Evolutionary conservation across 2,329 filamentous ascomycete species (phyloP).

Genomic region (Mycosphaerelloides madeirae): DNA sequence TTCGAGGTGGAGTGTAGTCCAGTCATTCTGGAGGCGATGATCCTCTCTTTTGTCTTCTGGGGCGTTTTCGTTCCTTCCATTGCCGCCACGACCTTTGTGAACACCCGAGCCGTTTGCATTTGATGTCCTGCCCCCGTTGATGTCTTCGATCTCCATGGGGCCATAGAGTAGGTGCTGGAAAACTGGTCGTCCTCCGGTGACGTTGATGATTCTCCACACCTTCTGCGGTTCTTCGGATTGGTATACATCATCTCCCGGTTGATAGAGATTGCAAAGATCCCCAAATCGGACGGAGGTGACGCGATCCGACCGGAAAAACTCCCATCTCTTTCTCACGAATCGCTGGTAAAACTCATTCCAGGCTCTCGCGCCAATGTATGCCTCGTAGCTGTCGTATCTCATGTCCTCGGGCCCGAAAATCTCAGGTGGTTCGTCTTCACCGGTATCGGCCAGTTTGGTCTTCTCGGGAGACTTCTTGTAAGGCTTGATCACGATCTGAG

Average conservation of each 20-base stretch:
- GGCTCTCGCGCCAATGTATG: background rate
- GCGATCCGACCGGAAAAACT: background rate
- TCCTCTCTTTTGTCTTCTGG: background rate
- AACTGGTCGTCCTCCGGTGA: slow-evolving; percentile 2
- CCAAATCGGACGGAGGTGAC: background rate
- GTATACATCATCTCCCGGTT: background rate
- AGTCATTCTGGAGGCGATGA: background rate
- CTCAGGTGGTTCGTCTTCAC: background rate
- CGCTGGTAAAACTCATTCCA: background rate
- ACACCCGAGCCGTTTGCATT: too few species aligned
- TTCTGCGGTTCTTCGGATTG: background rate
- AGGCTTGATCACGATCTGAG: too few species aligned
- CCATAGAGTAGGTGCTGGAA: background rate
- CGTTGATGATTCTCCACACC: background rate
- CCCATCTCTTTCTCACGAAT: background rate
- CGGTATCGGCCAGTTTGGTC: background rate
- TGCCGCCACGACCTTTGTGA: too few species aligned
- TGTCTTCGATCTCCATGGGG: too few species aligned
- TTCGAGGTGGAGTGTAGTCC: background rate
- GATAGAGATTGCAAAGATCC: background rate
- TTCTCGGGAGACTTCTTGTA: too few species aligned
- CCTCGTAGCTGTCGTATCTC: background rate
- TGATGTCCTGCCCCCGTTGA: too few species aligned
- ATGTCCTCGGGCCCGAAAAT: background rate
- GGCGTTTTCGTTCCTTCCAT: background rate